A percentile compares a stretch with the other conserved stretches of the same genome.
Evolutionary conservation across 208 protist genomes (phyloP).

Genomic region (Trypanosoma congolense): DNA sequence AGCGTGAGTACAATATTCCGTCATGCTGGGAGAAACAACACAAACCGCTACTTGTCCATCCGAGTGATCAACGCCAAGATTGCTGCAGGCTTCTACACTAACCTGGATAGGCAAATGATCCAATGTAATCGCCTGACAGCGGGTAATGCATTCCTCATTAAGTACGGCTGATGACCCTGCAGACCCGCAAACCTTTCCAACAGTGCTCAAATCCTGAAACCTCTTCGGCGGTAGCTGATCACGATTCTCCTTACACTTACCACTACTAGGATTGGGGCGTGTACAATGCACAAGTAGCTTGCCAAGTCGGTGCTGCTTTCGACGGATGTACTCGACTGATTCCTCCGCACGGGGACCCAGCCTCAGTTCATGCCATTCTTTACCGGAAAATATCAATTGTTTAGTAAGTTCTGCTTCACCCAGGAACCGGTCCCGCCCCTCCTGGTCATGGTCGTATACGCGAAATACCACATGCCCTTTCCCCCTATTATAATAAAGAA

Average conservation of each 20-base stretch:
- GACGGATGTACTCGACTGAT: constrained; percentile 12
- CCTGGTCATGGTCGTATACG: constrained; percentile 9
- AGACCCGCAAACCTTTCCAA: not conserved
- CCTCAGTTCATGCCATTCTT: constrained; percentile 18
- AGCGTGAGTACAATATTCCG: not conserved
- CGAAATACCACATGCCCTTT: constrained; percentile 17
- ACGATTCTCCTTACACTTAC: too few species aligned
- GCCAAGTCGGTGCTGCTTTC: constrained; percentile 18
- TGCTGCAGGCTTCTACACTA: constrained; percentile 9
- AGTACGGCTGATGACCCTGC: constrained; percentile 10
- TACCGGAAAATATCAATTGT: constrained; percentile 9
- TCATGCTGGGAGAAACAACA: constrained; percentile 10
- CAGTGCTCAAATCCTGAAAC: too few species aligned
- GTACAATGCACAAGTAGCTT: constrained; percentile 20
- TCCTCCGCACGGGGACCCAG: constrained; percentile 17
- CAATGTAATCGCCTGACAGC: not conserved
- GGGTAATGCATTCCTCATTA: constrained; percentile 2
- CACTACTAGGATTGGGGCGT: not conserved
- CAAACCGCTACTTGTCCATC: constrained; percentile 9
- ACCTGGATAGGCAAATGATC: constrained; percentile 9
- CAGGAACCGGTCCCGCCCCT: constrained; percentile 25
- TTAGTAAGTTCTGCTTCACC: constrained; percentile 26
- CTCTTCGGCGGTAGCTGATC: too few species aligned
- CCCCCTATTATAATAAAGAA: not conserved
- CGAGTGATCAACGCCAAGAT: constrained; percentile 1